Conservation (phyloP, 2,329 filamentous ascomycete genomes). For the Penicillium sp. region DNA sequence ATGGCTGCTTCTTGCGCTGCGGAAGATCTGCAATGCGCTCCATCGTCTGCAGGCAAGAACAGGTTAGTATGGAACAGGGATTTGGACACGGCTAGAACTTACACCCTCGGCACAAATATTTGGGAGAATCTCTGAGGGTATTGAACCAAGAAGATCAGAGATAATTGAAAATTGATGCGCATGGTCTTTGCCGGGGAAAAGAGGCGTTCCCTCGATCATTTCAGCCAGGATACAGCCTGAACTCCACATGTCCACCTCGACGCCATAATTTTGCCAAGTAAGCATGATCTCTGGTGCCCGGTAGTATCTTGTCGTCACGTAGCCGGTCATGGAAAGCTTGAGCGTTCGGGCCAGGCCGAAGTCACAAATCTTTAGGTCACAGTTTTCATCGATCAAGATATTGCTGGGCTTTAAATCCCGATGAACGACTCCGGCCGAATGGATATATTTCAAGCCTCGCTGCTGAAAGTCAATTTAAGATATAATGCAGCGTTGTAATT, state of each 20-base stretch:
- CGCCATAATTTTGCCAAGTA: slow-evolving; percentile 99
- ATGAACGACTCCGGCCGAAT: slow-evolving; percentile 96
- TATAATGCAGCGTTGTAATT: neutral
- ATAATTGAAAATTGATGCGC: slow-evolving; percentile 99
- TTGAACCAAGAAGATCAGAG: slow-evolving; percentile 78
- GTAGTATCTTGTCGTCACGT: slow-evolving; percentile 98
- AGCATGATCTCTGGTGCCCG: slow-evolving; percentile 99
- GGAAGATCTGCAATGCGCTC: neutral
- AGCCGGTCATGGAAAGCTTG: slow-evolving; percentile 98
- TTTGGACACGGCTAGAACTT: neutral
- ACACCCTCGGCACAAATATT: neutral
- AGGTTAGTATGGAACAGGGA: neutral
- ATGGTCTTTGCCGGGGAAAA: slow-evolving; percentile 98
- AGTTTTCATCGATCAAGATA: slow-evolving; percentile 99
- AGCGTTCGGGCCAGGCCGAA: slow-evolving; percentile 92
- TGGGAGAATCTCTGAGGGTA: neutral
- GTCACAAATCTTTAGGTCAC: slow-evolving; percentile 98
- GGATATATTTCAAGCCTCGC: slow-evolving; percentile 97
- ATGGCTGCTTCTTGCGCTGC: neutral
- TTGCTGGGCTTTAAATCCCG: slow-evolving; percentile 98
- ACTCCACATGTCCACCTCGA: slow-evolving; percentile 99
- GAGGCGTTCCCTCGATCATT: slow-evolving; percentile 95
- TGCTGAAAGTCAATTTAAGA: slow-evolving; percentile 37
- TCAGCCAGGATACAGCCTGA: slow-evolving; percentile 98
- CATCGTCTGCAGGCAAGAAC: neutral